Base-by-base conservation (phyloP, 2,329 filamentous ascomycete species). In the Hymenoscyphus linearis region DNA sequence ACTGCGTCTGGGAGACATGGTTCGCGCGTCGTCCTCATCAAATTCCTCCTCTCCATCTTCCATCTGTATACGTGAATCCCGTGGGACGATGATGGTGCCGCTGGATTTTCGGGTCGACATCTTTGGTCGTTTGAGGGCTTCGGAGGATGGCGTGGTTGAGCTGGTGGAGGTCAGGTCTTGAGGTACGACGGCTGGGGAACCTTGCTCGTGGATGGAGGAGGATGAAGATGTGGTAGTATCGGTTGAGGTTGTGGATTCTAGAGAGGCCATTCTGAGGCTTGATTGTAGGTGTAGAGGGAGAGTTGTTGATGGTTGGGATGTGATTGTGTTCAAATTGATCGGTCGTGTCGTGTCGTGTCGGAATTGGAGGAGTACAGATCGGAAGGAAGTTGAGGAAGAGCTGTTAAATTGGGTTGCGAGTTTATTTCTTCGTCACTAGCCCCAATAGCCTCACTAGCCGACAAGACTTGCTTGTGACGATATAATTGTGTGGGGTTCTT, bases 1-100 rank as follows among this genome's bases (percentile, higher is more conserved):
- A 66, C 91, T 96, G 70, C 93, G 81, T 68, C 93, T 82, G 2
- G 93, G 93, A 74, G 93, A 97, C 93, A 99, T 98, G 64, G 91
- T 90, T 70, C 93, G 82, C 64, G 95, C 93, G 74, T 97, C 93
- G 73, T 91, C 89, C 26, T 92, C 89, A 27, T 92, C 91, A 68
- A 92, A 90, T 6, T 69, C 66, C 66, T 74, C 72, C 65, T 90
- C 83, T 64, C 89, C 84, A 65, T 91, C 87, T 64, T 87, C 78
- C 37, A 90, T 84, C 66, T 90, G 88, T 63, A 91, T 85, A 62
- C 88, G 85, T 69, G 83, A 89, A 71, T 93, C 89, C 67, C 90
- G 85, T 37, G 89, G 88, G 44, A 96, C 88, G 65, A 93, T 89
- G 66, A 95, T 88, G 55, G 91, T 91, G 61, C 89, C 89, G 73